Evolutionary conservation across 345 rosid species (phyloP).

Genomic region (Euclidium syriacum): DNA sequence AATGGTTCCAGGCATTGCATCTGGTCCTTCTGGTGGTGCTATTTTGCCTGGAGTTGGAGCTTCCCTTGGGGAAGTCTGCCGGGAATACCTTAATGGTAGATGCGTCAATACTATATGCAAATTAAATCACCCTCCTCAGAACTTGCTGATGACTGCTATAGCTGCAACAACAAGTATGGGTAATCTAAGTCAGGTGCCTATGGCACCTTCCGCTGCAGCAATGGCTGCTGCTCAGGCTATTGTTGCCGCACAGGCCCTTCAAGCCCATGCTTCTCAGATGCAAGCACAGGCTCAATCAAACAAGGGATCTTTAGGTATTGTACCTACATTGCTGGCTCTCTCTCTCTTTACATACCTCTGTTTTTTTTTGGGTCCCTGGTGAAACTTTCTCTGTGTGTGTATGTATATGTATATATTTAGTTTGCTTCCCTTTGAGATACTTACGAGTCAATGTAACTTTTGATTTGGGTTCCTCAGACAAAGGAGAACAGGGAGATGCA

Average conservation of each 20-base stretch:
- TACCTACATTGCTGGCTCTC: neutral
- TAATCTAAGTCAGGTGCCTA: slow-evolving; percentile 84
- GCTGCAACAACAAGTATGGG: slow-evolving; percentile 95
- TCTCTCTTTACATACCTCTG: neutral
- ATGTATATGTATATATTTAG: neutral
- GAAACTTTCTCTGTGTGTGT: no score
- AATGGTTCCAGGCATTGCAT: slow-evolving; percentile 87
- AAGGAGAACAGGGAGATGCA: slow-evolving; percentile 48
- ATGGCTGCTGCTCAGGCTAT: slow-evolving; percentile 99
- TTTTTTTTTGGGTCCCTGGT: neutral
- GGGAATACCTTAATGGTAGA: slow-evolving; percentile 85
- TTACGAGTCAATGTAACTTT: slow-evolving; percentile 2
- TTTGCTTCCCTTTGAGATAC: slow-evolving; percentile 5
- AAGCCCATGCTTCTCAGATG: slow-evolving; percentile 97
- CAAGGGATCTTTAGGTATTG: slow-evolving; percentile 64
- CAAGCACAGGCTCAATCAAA: slow-evolving; percentile 76
- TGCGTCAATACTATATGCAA: slow-evolving; percentile 82
- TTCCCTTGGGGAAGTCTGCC: slow-evolving; percentile 91
- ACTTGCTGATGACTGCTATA: slow-evolving; percentile 86
- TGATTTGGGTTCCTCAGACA: slow-evolving; percentile 53
- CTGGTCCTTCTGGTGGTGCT: slow-evolving; percentile 94
- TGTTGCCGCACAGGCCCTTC: slow-evolving; percentile 99
- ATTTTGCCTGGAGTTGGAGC: slow-evolving; percentile 96
- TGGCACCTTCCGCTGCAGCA: slow-evolving; percentile 99
- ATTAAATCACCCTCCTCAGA: slow-evolving; percentile 88